Conservation (phyloP, 2,329 filamentous ascomycete genomes). For the Ploettnerulaceae sp. region DNA sequence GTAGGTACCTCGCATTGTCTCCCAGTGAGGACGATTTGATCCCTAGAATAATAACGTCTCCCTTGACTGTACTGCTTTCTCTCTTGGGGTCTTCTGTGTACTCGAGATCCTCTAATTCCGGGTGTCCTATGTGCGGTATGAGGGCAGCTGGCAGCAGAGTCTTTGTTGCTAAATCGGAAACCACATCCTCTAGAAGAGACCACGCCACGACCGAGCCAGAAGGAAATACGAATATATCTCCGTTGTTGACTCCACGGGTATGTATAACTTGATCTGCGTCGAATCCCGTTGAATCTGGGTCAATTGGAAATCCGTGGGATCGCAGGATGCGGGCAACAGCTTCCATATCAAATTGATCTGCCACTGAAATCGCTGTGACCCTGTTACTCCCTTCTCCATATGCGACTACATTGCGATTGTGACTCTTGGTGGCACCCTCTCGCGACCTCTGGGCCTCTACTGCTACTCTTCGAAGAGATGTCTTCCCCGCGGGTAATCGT, state of each 20-base stretch:
- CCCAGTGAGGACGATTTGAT: constrained; percentile 56
- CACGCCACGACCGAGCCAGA: constrained; percentile 92
- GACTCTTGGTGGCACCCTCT: constrained; percentile 35
- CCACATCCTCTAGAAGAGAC: constrained; percentile 74
- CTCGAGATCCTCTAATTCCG: constrained; percentile 87
- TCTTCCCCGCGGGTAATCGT: constrained; percentile 55
- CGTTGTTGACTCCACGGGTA: constrained; percentile 56
- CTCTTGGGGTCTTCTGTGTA: constrained; percentile 71
- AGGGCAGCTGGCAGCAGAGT: constrained; percentile 72
- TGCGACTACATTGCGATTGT: constrained; percentile 19
- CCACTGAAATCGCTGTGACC: constrained; percentile 57
- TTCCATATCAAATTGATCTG: constrained; percentile 61
- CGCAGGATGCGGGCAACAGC: constrained; percentile 52
- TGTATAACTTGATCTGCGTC: constrained; percentile 59
- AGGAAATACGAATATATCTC: constrained; percentile 93
- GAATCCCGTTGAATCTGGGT: constrained; percentile 57
- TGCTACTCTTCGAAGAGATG: constrained; percentile 77
- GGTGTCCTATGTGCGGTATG: constrained; percentile 62
- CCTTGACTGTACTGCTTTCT: constrained; percentile 73
- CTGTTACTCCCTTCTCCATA: constrained; percentile 37
- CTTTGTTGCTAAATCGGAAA: constrained; percentile 62
- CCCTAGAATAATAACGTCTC: constrained; percentile 84
- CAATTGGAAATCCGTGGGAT: constrained; percentile 55
- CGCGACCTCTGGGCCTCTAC: constrained; percentile 70
- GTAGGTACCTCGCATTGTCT: constrained; percentile 32